Conservation (phyloP, 345 rosid genomes). For the Aegle marmelos region DNA sequence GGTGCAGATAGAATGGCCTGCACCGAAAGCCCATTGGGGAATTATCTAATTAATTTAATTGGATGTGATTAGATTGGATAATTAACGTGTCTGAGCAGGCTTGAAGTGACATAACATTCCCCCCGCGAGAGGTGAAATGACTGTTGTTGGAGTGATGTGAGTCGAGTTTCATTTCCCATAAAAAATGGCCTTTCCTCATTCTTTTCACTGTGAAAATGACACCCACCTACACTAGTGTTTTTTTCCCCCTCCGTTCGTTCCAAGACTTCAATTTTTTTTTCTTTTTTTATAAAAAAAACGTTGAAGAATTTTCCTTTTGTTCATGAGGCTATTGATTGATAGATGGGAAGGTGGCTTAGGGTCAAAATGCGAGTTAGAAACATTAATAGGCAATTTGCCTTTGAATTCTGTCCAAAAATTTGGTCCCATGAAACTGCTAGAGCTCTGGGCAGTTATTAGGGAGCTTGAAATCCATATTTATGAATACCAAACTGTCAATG, state of each 20-base stretch:
- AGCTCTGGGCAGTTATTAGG: too few relatives aligned
- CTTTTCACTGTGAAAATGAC: not conserved
- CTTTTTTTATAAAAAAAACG: too few relatives aligned
- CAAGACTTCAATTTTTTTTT: too few relatives aligned
- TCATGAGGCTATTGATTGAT: not conserved
- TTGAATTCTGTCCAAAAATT: not conserved
- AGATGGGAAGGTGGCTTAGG: not conserved
- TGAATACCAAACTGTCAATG: too few relatives aligned
- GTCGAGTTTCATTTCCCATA: too few relatives aligned
- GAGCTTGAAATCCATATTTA: too few relatives aligned
- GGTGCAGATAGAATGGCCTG: too few relatives aligned
- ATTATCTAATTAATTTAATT: too few relatives aligned
- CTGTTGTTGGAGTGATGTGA: not conserved
- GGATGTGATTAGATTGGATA: not conserved
- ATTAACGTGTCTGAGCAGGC: not conserved
- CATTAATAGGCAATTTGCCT: not conserved
- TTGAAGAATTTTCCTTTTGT: not conserved
- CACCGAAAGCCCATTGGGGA: too few relatives aligned
- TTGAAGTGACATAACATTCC: conserved; percentile 12
- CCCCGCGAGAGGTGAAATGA: not conserved
- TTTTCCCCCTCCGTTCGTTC: not conserved
- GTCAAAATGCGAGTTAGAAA: not conserved
- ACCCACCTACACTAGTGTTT: not conserved
- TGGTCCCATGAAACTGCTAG: not conserved
- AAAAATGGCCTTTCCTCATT: not conserved